These are phyloP conservation scores for Neospora caninum DNA, from an alignment of 169 alveolate species.

Conservation along the genomic window DNA sequence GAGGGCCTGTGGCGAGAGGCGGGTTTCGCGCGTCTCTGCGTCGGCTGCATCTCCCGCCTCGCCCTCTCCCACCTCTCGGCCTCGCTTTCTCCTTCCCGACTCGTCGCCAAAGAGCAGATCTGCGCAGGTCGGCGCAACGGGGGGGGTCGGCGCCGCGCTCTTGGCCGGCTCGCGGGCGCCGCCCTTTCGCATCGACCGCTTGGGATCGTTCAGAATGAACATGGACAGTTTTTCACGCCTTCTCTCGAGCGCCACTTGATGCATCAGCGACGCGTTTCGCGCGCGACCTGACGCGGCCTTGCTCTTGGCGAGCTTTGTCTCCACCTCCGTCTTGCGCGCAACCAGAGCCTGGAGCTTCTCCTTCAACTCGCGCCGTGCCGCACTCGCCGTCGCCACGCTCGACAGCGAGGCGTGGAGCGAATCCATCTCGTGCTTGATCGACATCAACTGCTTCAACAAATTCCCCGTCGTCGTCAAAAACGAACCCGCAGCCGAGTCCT, in stretches of 20 bases:
- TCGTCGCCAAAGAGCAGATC: background rate
- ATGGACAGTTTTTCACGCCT: background rate
- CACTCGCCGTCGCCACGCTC: background rate
- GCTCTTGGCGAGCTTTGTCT: conserved; percentile 15
- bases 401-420: conserved; percentile 15
- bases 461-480: conserved; percentile 3
- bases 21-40: background rate
- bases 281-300: conserved; percentile 2
- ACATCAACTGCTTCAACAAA: background rate
- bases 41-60: background rate
- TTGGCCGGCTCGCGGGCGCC: background rate
- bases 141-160: too few relatives aligned
- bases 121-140: too few relatives aligned
- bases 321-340: conserved; percentile 1
- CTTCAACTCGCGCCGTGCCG: background rate
- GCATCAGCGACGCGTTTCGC: background rate
- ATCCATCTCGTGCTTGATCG: conserved; percentile 20
- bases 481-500: background rate
- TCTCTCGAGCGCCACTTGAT: background rate
- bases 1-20: background rate
- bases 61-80: background rate
- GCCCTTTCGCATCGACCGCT: background rate
- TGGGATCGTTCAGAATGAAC: background rate
- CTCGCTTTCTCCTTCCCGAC: background rate
- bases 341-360: conserved; percentile 11